Conservation (phyloP, 176 grass and related monocot species). For the Triticum timopheevii region DNA sequence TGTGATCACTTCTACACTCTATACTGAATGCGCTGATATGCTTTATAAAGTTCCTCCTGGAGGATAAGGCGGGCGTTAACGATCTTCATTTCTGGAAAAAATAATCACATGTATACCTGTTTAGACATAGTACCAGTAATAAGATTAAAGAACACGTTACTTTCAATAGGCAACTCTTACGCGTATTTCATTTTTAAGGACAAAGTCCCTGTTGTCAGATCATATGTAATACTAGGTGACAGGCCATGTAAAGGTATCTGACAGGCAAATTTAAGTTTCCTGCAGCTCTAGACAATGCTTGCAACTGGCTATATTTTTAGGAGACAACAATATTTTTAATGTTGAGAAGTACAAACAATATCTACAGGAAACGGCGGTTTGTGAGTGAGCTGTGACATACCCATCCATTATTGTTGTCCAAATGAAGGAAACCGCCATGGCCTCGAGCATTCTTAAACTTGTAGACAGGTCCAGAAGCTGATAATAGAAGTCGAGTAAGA, state of each 20-base stretch:
- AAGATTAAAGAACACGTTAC: neutral
- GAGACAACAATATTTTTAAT: neutral
- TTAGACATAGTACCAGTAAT: neutral
- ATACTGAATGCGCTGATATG: neutral
- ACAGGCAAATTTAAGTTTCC: neutral
- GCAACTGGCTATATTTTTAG: neutral
- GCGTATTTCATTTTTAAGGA: neutral
- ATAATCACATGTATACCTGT: neutral
- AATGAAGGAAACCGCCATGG: constrained; percentile 93
- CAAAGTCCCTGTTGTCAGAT: neutral
- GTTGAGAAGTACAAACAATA: neutral
- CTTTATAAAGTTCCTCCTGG: neutral
- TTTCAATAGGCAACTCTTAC: neutral
- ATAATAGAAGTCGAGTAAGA: constrained; percentile 15
- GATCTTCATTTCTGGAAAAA: constrained; percentile 42
- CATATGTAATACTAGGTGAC: neutral
- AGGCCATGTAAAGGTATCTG: neutral
- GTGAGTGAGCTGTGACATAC: constrained; percentile 38
- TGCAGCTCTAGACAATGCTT: neutral
- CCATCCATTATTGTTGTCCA: constrained; percentile 56
- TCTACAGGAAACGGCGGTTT: no score
- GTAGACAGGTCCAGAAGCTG: constrained; percentile 77
- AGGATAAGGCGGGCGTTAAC: no score
- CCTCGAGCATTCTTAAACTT: constrained; percentile 82
- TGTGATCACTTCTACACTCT: neutral